Percentiles rank a stretch among this genome's conserved stretches.
These are phyloP conservation scores for Metarhizium guizhouense DNA, from an alignment of 2,329 filamentous ascomycete genomes.

Conservation along the genomic window DNA sequence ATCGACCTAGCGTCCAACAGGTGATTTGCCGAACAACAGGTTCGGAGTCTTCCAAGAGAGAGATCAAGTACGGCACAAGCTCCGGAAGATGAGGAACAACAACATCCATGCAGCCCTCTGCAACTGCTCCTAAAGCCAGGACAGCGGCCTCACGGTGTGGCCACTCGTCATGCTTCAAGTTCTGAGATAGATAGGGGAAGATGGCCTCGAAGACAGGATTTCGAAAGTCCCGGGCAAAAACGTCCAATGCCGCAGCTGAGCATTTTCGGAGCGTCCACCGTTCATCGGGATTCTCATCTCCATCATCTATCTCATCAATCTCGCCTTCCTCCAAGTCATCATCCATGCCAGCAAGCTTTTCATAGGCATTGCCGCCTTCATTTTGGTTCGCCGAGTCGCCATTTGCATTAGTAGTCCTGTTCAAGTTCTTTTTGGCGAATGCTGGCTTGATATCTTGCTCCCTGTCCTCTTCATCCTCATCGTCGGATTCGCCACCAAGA, in stretches of 20 bases:
- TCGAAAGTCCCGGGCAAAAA: conserved; percentile 86
- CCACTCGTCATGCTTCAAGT: conserved; percentile 84
- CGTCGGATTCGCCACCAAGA: conserved; percentile 74
- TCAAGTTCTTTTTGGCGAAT: conserved; percentile 66
- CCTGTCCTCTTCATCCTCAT: conserved; percentile 86
- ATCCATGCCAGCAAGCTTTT: conserved; percentile 50
- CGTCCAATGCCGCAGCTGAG: conserved; percentile 88
- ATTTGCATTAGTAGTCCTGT: conserved; percentile 50
- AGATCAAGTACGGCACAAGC: conserved; percentile 82
- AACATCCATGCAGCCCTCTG: conserved; percentile 85
- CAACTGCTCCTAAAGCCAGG: conserved; percentile 85
- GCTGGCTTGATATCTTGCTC: conserved; percentile 85
- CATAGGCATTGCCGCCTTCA: conserved; percentile 32
- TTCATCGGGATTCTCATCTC: conserved; percentile 82
- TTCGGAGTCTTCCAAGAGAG: conserved; percentile 73
- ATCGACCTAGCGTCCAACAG: conserved; percentile 92
- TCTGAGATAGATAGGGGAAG: conserved; percentile 83
- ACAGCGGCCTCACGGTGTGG: conserved; percentile 89
- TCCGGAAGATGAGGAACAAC: conserved; percentile 87
- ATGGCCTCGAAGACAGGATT: conserved; percentile 84
- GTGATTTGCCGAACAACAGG: conserved; percentile 94
- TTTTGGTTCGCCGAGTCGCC: conserved; percentile 18
- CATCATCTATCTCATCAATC: conserved; percentile 65
- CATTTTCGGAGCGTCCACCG: conserved; percentile 95
- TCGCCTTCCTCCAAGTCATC: conserved; percentile 84